Conservation (phyloP, 2,329 filamentous ascomycete species). For the Epichloe gansuensis region DNA sequence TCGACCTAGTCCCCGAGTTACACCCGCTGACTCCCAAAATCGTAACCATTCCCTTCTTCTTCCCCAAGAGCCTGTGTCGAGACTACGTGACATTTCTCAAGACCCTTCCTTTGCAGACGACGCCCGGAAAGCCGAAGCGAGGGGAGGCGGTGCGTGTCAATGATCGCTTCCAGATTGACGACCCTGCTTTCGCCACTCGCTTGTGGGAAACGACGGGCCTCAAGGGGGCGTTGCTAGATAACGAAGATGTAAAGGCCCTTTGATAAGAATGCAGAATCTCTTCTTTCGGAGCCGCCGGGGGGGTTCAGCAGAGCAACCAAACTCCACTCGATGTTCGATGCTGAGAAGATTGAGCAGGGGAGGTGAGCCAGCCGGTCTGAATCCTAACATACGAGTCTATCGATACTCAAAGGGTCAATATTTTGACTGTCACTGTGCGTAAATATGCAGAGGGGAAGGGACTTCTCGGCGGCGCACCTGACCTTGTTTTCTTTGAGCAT, state of each 20-base stretch:
- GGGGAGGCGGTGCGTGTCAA: slow-evolving; percentile 78
- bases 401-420: slow-evolving; percentile 77
- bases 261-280: slow-evolving; percentile 28
- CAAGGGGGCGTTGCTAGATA: slow-evolving; percentile 41
- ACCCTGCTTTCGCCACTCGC: slow-evolving; percentile 57
- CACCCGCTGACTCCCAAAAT: slow-evolving; percentile 47
- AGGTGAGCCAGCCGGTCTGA: slow-evolving; percentile 70
- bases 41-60: slow-evolving; percentile 59
- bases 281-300: background rate
- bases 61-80: slow-evolving; percentile 61
- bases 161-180: slow-evolving; percentile 74
- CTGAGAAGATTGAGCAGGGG: slow-evolving; percentile 50
- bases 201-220: slow-evolving; percentile 71
- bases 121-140: slow-evolving; percentile 63
- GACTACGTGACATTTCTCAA: slow-evolving; percentile 61
- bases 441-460: too few species aligned
- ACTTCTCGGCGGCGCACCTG: too few species aligned
- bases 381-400: slow-evolving; percentile 81
- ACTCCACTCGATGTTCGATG: background rate
- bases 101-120: slow-evolving; percentile 60
- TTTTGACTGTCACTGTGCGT: slow-evolving; percentile 81
- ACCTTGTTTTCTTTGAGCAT: background rate
- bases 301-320: too few species aligned
- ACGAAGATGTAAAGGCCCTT: slow-evolving; percentile 22
- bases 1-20: slow-evolving; percentile 47